Conservation (phyloP, 805 yeast genomes). For the Schizosaccharomyces octosporus region DNA sequence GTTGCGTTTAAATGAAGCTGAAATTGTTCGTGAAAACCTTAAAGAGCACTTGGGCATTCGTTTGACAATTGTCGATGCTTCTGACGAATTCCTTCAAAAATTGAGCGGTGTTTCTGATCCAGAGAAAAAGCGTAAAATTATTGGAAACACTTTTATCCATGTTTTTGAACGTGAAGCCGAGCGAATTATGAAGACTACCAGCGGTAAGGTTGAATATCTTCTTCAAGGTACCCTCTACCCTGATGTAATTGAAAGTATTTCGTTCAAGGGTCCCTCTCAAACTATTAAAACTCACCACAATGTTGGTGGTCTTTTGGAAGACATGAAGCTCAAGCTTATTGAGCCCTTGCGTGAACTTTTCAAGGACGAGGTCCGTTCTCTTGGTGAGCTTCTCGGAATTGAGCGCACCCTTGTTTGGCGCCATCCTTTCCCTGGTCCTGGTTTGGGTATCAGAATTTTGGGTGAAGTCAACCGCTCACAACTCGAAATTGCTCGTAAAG, state of each 20-base stretch:
- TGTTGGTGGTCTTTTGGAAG: constrained; percentile 91
- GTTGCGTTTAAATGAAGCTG: constrained; percentile 84
- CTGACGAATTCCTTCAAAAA: constrained; percentile 64
- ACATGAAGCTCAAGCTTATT: constrained; percentile 93
- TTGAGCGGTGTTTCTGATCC: constrained; percentile 92
- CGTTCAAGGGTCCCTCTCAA: constrained; percentile 98
- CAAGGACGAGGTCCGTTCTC: constrained; percentile 93
- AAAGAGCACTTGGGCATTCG: constrained; percentile 86
- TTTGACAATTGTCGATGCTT: constrained; percentile 80
- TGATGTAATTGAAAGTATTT: constrained; percentile 92
- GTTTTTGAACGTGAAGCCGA: constrained; percentile 93
- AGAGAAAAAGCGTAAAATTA: constrained; percentile 94
- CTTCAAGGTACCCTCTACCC: constrained; percentile 96
- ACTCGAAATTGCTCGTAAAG: constrained; percentile 90
- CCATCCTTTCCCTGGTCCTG: constrained; percentile 99
- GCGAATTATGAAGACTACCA: constrained; percentile 57
- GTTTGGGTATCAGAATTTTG: constrained; percentile 90
- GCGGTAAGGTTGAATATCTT: constrained; percentile 72
- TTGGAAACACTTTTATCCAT: constrained; percentile 91
- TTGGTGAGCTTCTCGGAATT: constrained; percentile 84
- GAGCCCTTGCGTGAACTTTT: constrained; percentile 96
- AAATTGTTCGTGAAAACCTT: constrained; percentile 63
- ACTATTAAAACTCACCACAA: constrained; percentile 97
- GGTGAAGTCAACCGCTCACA: constrained; percentile 91
- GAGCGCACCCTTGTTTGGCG: constrained; percentile 97